Evolutionary conservation across 108 stramenopile species (phyloP), one percentile per base, ranked within the genome.

Genomic region (Conticribra weissflogii): DNA sequence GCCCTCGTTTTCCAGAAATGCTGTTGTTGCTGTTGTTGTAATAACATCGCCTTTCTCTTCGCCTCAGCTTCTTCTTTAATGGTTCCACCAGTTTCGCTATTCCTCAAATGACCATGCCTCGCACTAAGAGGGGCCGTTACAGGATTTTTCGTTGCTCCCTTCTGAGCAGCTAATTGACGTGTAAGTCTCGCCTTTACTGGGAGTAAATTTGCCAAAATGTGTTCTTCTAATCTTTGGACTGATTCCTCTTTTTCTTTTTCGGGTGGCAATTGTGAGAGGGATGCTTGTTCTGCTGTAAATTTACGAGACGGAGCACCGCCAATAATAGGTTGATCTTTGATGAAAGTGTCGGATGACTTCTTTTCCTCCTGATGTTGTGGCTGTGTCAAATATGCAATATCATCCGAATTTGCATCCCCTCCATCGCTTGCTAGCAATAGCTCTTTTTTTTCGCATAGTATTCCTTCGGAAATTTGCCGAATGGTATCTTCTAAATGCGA

Each of bases 151-250:
- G 82, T 81, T n/a, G 92, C 92, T 14, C 92, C 92, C 73, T 88
- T 86, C 71, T 93, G 92, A 9, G 89, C 89, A 9, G 89, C 89
- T 2, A 93, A 79, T 60, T 93, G 92, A 64, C 87, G 87, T 36
- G 85, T 88, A 5, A 93, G 71, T 30, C 92, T 74, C 5, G 83
- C 81, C 69, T 93, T 93, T 21, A 93, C 92, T n/a, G 92, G 92
- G 30, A 93, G 57, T 17, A 93, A 61, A 63, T 93, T 93, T 8
- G 85, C 86, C 24, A 93, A 62, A 68, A 93, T 93, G 79, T 93
- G 92, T 66, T 93, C 89, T 68, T 93, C 92, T 17, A 93, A 70
- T 58, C 87, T 85, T 75, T 84, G 81, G 24, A 90, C 89, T n/a
- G 67, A 82, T 72, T 88, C 92, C 54, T 87, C 88, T 45, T 85